Conservation (phyloP, 116 monocot genomes). For the Dioscorea cayenensis region DNA sequence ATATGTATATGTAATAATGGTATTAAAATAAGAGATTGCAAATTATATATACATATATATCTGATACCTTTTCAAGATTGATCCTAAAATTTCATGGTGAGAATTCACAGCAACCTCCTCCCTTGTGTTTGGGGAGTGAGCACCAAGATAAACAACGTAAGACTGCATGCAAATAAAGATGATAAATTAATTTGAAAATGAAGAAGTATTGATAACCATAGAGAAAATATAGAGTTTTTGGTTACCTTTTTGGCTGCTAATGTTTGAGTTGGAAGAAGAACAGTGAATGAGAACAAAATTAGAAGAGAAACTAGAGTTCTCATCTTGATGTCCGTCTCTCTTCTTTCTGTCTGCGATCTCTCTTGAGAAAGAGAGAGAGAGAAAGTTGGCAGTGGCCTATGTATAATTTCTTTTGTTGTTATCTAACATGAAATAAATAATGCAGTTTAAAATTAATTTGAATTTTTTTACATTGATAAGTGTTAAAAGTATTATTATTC, state of each 20-base stretch:
- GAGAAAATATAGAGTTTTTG: neutral
- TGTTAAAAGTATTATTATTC: no score
- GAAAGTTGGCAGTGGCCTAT: no score
- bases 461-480: no score
- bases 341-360: neutral
- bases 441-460: no score
- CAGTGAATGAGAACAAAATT: neutral
- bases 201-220: no score
- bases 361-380: no score
- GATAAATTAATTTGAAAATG: neutral
- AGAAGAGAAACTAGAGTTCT: neutral
- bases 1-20: neutral
- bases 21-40: neutral
- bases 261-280: neutral
- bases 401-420: no score
- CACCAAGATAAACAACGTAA: slow-evolving; percentile 44
- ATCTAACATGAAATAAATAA: no score
- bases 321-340: neutral
- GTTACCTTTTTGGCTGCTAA: neutral
- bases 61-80: slow-evolving; percentile 21
- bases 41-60: neutral
- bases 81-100: slow-evolving; percentile 28
- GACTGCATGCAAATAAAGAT: slow-evolving; percentile 12
- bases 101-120: slow-evolving; percentile 4
- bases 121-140: slow-evolving; percentile 8